Conservation (phyloP, 2,329 filamentous ascomycete genomes). For the Magnaporthiopsis rhizophila region DNA sequence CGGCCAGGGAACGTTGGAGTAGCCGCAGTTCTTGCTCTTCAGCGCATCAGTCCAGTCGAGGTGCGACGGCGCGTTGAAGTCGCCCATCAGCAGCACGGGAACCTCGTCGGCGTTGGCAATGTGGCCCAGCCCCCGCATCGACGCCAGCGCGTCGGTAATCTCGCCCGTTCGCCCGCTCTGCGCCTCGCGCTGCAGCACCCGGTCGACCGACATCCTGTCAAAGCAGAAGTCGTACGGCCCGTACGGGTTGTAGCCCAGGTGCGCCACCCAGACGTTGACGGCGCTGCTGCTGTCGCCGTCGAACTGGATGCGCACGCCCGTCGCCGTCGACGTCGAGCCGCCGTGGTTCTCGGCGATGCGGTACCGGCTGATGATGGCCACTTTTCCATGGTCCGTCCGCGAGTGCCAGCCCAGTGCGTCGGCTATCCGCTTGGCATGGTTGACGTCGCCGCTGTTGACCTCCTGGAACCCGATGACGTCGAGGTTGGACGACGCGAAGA, state of each 20-base stretch:
- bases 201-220: constrained; percentile 22
- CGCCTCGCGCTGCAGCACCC: constrained; percentile 26
- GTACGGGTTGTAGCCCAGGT: constrained; percentile 30
- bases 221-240: constrained; percentile 37
- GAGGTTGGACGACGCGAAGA: constrained; percentile 22
- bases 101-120: constrained; percentile 22
- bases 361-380: constrained; percentile 29
- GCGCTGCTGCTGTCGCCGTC: constrained; percentile 17
- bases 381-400: constrained; percentile 22
- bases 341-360: constrained; percentile 25
- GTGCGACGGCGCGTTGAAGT: constrained; percentile 36
- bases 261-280: constrained; percentile 28
- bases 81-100: constrained; percentile 30
- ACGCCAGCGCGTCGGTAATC: constrained; percentile 25
- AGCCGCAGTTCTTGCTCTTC: constrained; percentile 27
- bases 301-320: constrained; percentile 26
- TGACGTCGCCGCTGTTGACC: constrained; percentile 15
- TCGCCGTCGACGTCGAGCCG: constrained; percentile 15
- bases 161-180: constrained; percentile 29
- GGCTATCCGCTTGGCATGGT: constrained; percentile 24
- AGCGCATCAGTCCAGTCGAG: constrained; percentile 30
- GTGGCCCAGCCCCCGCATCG: constrained; percentile 21
- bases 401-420: constrained; percentile 30
- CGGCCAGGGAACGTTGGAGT: constrained; percentile 27
- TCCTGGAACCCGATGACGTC: constrained; percentile 33